A percentile compares a stretch with the other conserved stretches of the same genome.
These are phyloP conservation scores for Hortiboletus flavorubellus DNA, from an alignment of 768 basidiomycete species.

Conservation along the genomic window DNA sequence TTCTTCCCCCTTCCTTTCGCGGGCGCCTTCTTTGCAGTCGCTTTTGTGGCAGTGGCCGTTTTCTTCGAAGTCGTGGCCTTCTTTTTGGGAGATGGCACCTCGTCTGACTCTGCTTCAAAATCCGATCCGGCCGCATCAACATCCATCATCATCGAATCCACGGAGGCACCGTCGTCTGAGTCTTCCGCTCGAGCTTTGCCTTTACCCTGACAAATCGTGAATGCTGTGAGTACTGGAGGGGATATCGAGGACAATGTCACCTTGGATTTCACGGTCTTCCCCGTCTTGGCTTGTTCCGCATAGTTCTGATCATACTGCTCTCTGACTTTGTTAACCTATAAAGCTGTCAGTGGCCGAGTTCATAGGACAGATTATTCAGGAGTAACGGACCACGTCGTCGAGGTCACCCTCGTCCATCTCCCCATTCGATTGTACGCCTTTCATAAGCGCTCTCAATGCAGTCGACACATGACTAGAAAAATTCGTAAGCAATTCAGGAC, in stretches of 20 bases:
- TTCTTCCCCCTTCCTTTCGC: constrained; percentile 58
- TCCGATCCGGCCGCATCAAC: constrained; percentile 57
- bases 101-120: constrained; percentile 41
- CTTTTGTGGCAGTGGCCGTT: constrained; percentile 25
- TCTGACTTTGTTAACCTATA: constrained; percentile 66
- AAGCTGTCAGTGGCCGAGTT: not conserved
- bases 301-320: constrained; percentile 67
- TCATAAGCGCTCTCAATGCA: constrained; percentile 60
- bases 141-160: constrained; percentile 79
- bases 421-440: constrained; percentile 61
- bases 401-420: constrained; percentile 71
- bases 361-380: not conserved
- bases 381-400: constrained; percentile 60
- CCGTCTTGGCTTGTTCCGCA: constrained; percentile 41
- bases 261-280: constrained; percentile 42
- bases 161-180: constrained; percentile 47
- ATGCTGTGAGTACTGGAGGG: not conserved
- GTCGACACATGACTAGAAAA: constrained; percentile 60
- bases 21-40: constrained; percentile 42
- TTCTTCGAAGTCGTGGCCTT: constrained; percentile 38
- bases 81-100: constrained; percentile 41
- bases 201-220: constrained; percentile 42
- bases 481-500: not conserved
- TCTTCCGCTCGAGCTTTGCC: constrained; percentile 47
- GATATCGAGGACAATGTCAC: constrained; percentile 24